phyloP scores from a whole-genome alignment of 2,329 filamentous ascomycete genomes.

The Cercospora sesami region DNA sequence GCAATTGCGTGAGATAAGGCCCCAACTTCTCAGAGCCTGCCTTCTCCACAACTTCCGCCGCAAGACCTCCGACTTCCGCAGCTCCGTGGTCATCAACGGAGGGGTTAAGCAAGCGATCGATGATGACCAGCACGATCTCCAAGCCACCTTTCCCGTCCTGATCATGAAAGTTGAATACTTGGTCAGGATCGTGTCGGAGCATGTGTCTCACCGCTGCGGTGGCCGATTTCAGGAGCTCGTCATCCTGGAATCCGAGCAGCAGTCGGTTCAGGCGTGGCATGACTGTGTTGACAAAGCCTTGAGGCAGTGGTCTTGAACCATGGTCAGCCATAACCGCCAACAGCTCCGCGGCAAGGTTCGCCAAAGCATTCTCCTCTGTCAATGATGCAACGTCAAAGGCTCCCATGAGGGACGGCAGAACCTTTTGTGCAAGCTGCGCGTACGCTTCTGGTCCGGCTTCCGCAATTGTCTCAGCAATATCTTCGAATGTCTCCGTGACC shows the following conservation, averaged over 20 bases:
- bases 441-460: slow-evolving; percentile 68
- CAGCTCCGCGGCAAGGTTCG: slow-evolving; percentile 83
- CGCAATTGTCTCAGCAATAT: slow-evolving; percentile 70
- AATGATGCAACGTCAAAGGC: slow-evolving; percentile 86
- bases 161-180: slow-evolving; percentile 85
- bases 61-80: slow-evolving; percentile 92
- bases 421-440: slow-evolving; percentile 76
- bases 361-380: slow-evolving; percentile 79
- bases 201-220: slow-evolving; percentile 87
- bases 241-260: slow-evolving; percentile 79
- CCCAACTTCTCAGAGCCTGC: slow-evolving; percentile 88
- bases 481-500: slow-evolving; percentile 87
- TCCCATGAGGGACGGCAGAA: slow-evolving; percentile 81
- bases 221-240: slow-evolving; percentile 81
- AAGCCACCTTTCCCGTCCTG: slow-evolving; percentile 76
- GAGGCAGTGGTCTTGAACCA: slow-evolving; percentile 79
- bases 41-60: slow-evolving; percentile 92
- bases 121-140: slow-evolving; percentile 85
- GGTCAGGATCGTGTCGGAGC: slow-evolving; percentile 82
- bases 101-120: slow-evolving; percentile 83
- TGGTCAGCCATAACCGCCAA: slow-evolving; percentile 78
- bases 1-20: slow-evolving; percentile 81
- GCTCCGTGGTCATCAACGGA: slow-evolving; percentile 88
- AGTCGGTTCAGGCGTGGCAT: slow-evolving; percentile 85
- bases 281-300: slow-evolving; percentile 78